Base-by-base conservation (phyloP, 139 green algal genomes). In the Trebouxia sp. region DNA sequence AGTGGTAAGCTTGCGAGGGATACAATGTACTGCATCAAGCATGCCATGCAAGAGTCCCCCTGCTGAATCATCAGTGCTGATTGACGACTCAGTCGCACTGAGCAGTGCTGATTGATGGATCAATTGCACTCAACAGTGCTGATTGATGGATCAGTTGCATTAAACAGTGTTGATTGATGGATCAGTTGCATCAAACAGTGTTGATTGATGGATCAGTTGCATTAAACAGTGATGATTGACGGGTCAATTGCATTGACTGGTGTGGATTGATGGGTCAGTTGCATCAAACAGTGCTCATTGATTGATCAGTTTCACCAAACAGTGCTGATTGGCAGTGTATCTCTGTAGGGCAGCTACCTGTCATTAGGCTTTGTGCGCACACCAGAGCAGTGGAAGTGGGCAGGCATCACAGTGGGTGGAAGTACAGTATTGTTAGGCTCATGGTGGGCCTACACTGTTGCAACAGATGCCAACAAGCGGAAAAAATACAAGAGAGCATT, bases 381-480 rank as follows among this genome's bases (percentile, higher is more conserved):
- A n/a, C 58, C 58, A 69, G 58, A 69, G 30, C 58, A 69, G 30
- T 69, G 58, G 58, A 41, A 41, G 28, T 69, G 58, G 58, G 58
- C 58, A 26, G 58, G 58, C 22, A 41, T 30, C 24, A 41, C 30
- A n/a, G 30, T 69, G 24, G 58, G 58, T 41, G 58, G 58, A n/a
- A 30, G 30, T 41, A 30, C 58, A 24, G 28, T 41, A 8, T 42
- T 69, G 30, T 30, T 69, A 39, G 58, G 58, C 41, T 28, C 30
- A 28, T 69, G 41, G 30, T 69, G 58, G 58, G 58, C 58, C 14
- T 69, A 41, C 2, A 69, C 58, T 17, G 24, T 69, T 20, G 58
- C 58, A 41, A 69, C 58, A 69, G 58, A 69, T 69, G 58, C 58
- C 28, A 69, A 69, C 58, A 69, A 69, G 58, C 28, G 58, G 11